Evolutionary conservation across 768 basidiomycete genomes (phyloP), one percentile per base, ranked within the genome.

Genomic region (Mycena vitilis): DNA sequence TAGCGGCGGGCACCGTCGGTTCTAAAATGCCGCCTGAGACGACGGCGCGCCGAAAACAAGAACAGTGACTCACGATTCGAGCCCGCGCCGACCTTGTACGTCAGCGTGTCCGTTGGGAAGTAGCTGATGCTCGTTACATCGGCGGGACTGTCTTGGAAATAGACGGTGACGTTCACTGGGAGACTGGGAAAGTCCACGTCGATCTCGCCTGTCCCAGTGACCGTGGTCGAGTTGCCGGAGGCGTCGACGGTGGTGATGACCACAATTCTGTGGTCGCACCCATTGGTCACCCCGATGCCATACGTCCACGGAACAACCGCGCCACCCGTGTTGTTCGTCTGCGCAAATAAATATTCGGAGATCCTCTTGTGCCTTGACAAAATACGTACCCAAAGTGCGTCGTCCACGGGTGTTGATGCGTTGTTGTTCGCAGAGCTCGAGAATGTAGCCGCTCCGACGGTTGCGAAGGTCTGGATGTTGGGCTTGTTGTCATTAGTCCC

Each of bases 51-150:
- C 16, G 44, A 18, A 45, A 20, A 45, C 38, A 45, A 16, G 1
- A 45, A 15, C 6, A 45, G 18, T 8, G 20, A 45, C 44, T 45
- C 44, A 45, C 44, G 52, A 54, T 54, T 54, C 34, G 52, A 3
- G 34, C 52, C 52, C 52, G 52, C 34, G 30, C 52, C 52, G 16
- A 54, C 42, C 25, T 58, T 58, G 42, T 58, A 58, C 11, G 57
- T 58, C 10, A 58, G 40, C 13, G 57, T 23, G 25, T 45, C 44
- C 16, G 42, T 30, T 2, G 42, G 42, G 18, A 58, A 58, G 57
- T 30, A 58, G 57, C 57, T 58, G 16, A 44, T 5, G 25, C 7
- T 58, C 23, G 57, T 16, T 23, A 58, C 57, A n/a, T 58, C 57
- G 20, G 25, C 42, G 5, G 57, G 57, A 42, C 57, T 58, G 25